Evolutionary conservation across 352 stramenopile species (phyloP).

Genomic region (Pythium monospermum): DNA sequence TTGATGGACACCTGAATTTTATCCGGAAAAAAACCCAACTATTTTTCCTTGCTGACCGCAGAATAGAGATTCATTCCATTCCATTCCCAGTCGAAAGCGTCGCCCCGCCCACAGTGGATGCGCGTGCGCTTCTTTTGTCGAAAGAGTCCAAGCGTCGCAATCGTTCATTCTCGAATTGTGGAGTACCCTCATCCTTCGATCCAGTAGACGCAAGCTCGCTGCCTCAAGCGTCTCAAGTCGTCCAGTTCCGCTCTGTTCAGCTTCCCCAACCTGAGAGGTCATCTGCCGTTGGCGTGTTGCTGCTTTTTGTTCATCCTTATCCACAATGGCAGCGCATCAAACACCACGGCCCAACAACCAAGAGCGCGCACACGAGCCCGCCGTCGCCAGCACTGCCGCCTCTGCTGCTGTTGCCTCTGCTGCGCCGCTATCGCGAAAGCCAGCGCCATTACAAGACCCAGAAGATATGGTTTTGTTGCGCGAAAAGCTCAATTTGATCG

Average conservation of each 20-base stretch:
- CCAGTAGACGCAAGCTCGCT: conserved; percentile 3
- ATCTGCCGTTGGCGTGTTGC: too few relatives aligned
- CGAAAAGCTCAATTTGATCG: conserved; percentile 74
- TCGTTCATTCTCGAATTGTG: too few relatives aligned
- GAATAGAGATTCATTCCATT: conserved; percentile 9
- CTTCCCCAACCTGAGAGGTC: conserved; percentile 1
- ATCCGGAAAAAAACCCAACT: not conserved
- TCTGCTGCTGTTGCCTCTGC: not conserved
- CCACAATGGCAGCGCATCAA: conserved; percentile 15
- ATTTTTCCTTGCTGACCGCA: too few relatives aligned
- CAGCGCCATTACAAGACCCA: conserved; percentile 17
- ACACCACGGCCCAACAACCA: conserved; percentile 17
- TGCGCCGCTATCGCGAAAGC: conserved; percentile 7
- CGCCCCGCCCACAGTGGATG: not conserved
- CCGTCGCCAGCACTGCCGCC: not conserved
- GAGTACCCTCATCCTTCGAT: not conserved
- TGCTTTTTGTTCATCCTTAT: not conserved
- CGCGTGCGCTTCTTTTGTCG: conserved; percentile 15
- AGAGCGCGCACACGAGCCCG: not conserved
- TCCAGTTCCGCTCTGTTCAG: conserved; percentile 4
- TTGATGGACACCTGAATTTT: not conserved
- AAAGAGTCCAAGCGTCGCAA: too few relatives aligned
- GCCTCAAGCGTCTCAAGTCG: not conserved
- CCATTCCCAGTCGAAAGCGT: conserved; percentile 6
- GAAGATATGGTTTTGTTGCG: conserved; percentile 65